These are phyloP conservation scores for Dendrobium officinale DNA, from an alignment of 106 monocot species.

Conservation along the genomic window DNA sequence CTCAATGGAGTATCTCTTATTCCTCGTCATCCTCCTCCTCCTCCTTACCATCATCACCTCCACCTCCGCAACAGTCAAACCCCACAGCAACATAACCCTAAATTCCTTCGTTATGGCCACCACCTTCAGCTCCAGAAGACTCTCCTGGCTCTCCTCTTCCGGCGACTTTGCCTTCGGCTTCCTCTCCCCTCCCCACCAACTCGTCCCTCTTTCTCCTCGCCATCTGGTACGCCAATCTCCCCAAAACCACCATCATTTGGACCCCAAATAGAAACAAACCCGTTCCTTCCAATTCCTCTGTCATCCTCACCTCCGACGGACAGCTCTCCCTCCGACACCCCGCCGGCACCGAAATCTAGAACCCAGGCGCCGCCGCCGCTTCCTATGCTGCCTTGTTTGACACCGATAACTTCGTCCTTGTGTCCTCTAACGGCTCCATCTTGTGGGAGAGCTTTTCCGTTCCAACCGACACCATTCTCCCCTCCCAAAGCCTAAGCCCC, in stretches of 20 bases:
- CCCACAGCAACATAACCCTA: background rate
- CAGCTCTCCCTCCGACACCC: constrained; percentile 12
- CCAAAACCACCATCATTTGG: constrained; percentile 24
- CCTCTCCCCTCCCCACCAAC: background rate
- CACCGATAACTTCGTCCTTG: constrained; percentile 24
- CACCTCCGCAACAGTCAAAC: background rate
- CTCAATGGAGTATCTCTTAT: background rate
- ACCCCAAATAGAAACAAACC: constrained; percentile 12
- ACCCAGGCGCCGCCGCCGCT: background rate
- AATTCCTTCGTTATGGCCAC: background rate
- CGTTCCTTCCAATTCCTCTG: background rate
- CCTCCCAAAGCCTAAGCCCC: constrained; percentile 5
- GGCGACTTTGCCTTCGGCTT: too few relatives aligned
- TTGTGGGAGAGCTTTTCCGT: constrained; percentile 17
- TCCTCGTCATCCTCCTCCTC: background rate
- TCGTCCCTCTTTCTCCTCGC: constrained; percentile 23
- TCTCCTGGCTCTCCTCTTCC: constrained; percentile 16
- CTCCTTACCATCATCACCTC: background rate
- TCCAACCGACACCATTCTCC: constrained; percentile 24
- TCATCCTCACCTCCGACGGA: constrained; percentile 15
- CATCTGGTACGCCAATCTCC: constrained; percentile 19
- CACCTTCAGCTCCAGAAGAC: constrained; percentile 17
- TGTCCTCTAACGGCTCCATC: background rate
- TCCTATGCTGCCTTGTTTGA: constrained; percentile 16
- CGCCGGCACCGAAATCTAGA: constrained; percentile 4